These are phyloP conservation scores for Fusarium burgessii DNA, from an alignment of 2,329 filamentous ascomycete genomes.

Conservation along the genomic window DNA sequence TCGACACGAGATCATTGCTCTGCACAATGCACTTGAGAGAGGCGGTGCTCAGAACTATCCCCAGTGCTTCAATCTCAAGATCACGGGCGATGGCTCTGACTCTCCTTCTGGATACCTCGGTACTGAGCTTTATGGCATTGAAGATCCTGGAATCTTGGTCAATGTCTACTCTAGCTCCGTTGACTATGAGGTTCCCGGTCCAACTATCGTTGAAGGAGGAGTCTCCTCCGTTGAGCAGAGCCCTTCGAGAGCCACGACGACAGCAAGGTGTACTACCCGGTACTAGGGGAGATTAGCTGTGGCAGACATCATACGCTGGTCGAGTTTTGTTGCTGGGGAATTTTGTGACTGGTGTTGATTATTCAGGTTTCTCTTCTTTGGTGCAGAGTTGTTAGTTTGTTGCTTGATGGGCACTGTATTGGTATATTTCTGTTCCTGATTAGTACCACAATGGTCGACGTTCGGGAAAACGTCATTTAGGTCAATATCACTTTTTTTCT, in stretches of 20 bases:
- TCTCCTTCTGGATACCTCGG: constrained; percentile 51
- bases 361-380: background rate
- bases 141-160: constrained; percentile 53
- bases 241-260: constrained; percentile 43
- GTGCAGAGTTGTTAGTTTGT: background rate
- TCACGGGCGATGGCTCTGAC: constrained; percentile 56
- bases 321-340: background rate
- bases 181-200: constrained; percentile 51
- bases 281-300: constrained; percentile 7
- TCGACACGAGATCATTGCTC: constrained; percentile 66
- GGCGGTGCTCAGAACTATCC: constrained; percentile 64
- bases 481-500: background rate
- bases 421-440: background rate
- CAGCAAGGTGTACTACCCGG: constrained; percentile 39
- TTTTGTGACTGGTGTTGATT: too few species aligned
- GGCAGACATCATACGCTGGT: background rate
- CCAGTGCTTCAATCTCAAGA: constrained; percentile 63
- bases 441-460: background rate
- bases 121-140: constrained; percentile 52
- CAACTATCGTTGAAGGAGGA: constrained; percentile 45
- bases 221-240: constrained; percentile 44
- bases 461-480: background rate
- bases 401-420: too few species aligned
- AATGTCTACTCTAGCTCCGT: constrained; percentile 49
- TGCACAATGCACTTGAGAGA: constrained; percentile 59